Conservation (phyloP, 2,329 filamentous ascomycete genomes). For the Daldinia sp. region DNA sequence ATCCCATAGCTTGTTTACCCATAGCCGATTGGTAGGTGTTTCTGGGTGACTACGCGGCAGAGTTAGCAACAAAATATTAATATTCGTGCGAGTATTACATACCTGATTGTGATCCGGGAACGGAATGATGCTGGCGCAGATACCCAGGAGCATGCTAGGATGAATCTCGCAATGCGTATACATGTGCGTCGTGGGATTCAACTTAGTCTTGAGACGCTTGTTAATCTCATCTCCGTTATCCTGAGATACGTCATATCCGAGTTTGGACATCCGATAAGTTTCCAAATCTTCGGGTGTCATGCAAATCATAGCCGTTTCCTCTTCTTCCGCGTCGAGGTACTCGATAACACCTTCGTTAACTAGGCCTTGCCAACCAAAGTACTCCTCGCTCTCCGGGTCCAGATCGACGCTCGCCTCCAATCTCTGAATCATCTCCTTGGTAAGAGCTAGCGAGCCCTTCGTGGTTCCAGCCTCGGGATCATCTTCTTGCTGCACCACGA, state of each 20-base stretch:
- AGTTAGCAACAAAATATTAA: slow-evolving; percentile 48
- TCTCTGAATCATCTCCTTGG: slow-evolving; percentile 81
- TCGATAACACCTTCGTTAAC: slow-evolving; percentile 89
- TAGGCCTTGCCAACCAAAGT: slow-evolving; percentile 90
- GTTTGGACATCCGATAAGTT: slow-evolving; percentile 76
- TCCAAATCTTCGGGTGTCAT: slow-evolving; percentile 98
- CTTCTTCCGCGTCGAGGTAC: slow-evolving; percentile 97
- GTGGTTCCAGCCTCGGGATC: slow-evolving; percentile 70
- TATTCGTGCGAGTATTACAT: slow-evolving; percentile 49
- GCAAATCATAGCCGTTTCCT: slow-evolving; percentile 98
- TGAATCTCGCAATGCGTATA: slow-evolving; percentile 99
- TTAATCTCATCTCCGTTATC: slow-evolving; percentile 77
- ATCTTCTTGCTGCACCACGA: slow-evolving; percentile 90
- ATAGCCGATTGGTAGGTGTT: slow-evolving; percentile 99
- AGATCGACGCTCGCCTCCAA: slow-evolving; percentile 80
- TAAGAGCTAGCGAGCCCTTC: slow-evolving; percentile 82
- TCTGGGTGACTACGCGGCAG: slow-evolving; percentile 79
- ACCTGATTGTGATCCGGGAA: slow-evolving; percentile 98
- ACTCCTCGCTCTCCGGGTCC: slow-evolving; percentile 68
- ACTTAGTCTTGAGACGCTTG: slow-evolving; percentile 86
- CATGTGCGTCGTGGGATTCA: slow-evolving; percentile 88
- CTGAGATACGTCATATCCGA: slow-evolving; percentile 72
- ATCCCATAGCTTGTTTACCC: slow-evolving; percentile 99
- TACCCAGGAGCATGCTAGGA: slow-evolving; percentile 97
- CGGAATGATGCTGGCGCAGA: slow-evolving; percentile 98